A percentile compares a stretch with the other conserved stretches of the same genome.
Conservation (phyloP, 2,329 filamentous ascomycete genomes). For the Penicillium sp. region DNA sequence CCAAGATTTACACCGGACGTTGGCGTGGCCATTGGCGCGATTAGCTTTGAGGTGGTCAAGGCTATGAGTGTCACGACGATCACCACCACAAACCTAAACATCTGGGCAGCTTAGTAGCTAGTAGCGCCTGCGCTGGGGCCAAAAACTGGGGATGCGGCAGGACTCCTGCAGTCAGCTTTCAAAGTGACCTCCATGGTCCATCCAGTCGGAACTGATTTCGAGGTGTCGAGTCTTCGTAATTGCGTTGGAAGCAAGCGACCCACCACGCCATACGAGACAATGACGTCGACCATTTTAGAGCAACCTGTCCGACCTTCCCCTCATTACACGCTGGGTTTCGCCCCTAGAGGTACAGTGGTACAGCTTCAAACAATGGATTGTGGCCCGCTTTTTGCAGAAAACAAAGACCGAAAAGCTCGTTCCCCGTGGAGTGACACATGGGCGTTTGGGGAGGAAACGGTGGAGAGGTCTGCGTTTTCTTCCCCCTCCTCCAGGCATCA, state of each 20-base stretch:
- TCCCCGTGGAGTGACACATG: background rate
- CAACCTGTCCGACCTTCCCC: background rate
- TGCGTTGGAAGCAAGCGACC: constrained; percentile 3
- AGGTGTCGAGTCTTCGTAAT: constrained; percentile 11
- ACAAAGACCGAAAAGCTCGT: background rate
- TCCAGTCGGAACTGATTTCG: constrained; percentile 24
- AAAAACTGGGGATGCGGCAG: constrained; percentile 8
- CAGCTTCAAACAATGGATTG: background rate
- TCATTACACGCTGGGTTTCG: background rate
- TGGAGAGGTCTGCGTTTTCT: background rate
- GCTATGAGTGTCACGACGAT: background rate
- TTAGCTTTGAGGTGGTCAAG: background rate
- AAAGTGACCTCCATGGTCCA: constrained; percentile 18
- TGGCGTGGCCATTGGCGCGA: background rate
- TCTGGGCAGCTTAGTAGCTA: background rate
- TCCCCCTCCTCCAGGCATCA: constrained; percentile 2
- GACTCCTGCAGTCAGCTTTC: constrained; percentile 20
- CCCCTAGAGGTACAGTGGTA: background rate
- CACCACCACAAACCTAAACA: background rate
- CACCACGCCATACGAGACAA: constrained; percentile 22
- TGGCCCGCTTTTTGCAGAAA: background rate
- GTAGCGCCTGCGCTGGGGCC: constrained; percentile 1
- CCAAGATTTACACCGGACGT: background rate
- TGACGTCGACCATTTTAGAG: constrained; percentile 25
- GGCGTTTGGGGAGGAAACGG: background rate